phyloP scores from a whole-genome alignment of 768 basidiomycete species.

The Tylopilus cervinicoccineus region DNA sequence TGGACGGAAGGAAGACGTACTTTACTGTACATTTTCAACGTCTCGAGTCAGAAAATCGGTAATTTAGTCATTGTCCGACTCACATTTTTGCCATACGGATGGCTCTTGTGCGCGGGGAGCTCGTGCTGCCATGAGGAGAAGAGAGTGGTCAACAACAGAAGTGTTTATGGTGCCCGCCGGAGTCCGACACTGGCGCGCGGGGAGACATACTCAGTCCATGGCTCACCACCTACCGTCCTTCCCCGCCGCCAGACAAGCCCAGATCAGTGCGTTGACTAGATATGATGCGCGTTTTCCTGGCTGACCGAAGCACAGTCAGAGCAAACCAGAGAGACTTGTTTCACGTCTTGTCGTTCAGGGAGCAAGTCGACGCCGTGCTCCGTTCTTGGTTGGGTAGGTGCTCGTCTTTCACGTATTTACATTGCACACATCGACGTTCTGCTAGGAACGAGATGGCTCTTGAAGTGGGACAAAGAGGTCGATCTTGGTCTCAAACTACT shows the following conservation, averaged over 20 bases:
- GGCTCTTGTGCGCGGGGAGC: slow-evolving; percentile 45
- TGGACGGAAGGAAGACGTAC: slow-evolving; percentile 35
- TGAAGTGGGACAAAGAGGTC: slow-evolving; percentile 78
- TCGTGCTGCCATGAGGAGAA: slow-evolving; percentile 28
- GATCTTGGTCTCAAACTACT: slow-evolving; percentile 62
- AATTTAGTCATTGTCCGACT: slow-evolving; percentile 17
- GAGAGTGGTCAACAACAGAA: background rate
- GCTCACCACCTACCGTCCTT: slow-evolving; percentile 43
- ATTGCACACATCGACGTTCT: slow-evolving; percentile 4
- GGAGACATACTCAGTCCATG: slow-evolving; percentile 2
- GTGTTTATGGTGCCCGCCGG: background rate
- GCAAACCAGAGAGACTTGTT: slow-evolving; percentile 82
- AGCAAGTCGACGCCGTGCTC: slow-evolving; percentile 70
- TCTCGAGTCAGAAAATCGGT: slow-evolving; percentile 10
- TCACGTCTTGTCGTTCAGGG: slow-evolving; percentile 69
- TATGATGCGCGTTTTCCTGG: background rate
- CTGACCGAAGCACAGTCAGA: slow-evolving; percentile 50
- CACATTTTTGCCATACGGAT: slow-evolving; percentile 76
- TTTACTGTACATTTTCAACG: slow-evolving; percentile 44
- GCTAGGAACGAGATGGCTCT: slow-evolving; percentile 75
- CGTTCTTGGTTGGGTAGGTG: slow-evolving; percentile 72
- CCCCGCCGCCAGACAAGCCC: slow-evolving; percentile 78
- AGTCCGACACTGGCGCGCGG: slow-evolving; percentile 3
- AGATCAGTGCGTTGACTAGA: slow-evolving; percentile 61
- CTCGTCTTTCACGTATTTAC: background rate